phyloP scores from a whole-genome alignment of 2,329 filamentous ascomycete species.

The Exserohilum rostratum region DNA sequence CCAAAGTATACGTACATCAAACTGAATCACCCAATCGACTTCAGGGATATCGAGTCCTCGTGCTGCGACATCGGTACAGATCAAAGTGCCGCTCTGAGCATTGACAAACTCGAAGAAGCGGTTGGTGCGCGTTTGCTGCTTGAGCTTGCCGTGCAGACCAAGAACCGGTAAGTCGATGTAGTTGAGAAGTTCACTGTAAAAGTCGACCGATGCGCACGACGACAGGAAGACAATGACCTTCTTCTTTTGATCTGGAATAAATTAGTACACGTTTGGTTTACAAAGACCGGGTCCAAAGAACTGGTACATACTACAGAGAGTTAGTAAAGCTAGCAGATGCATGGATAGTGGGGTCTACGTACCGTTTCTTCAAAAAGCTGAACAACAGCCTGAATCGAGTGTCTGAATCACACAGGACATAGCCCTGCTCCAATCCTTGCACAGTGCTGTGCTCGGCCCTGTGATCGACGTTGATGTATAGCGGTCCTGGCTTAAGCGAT shows the following conservation, averaged over 20 bases:
- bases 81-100: slow-evolving; percentile 81
- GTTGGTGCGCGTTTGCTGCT: slow-evolving; percentile 98
- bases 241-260: slow-evolving; percentile 72
- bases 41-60: slow-evolving; percentile 93
- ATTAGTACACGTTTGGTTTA: not conserved
- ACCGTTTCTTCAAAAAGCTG: slow-evolving; percentile 83
- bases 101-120: slow-evolving; percentile 98
- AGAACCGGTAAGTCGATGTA: slow-evolving; percentile 94
- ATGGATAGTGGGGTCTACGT: not conserved
- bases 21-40: slow-evolving; percentile 91
- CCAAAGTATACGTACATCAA: slow-evolving; percentile 53
- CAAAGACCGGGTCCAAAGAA: not conserved
- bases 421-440: slow-evolving; percentile 92
- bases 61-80: slow-evolving; percentile 96
- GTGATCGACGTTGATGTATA: slow-evolving; percentile 97
- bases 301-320: not conserved
- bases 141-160: slow-evolving; percentile 88
- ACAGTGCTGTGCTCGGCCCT: slow-evolving; percentile 89
- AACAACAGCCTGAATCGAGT: slow-evolving; percentile 93
- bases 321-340: not conserved
- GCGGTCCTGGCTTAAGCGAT: slow-evolving; percentile 84
- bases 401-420: slow-evolving; percentile 90
- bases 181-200: slow-evolving; percentile 91
- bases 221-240: slow-evolving; percentile 96
- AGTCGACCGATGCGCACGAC: slow-evolving; percentile 91